Evolutionary conservation across 2,329 filamentous ascomycete species (phyloP), one percentile per base, ranked within the genome.

Genomic region (Gyromitra esculenta): DNA sequence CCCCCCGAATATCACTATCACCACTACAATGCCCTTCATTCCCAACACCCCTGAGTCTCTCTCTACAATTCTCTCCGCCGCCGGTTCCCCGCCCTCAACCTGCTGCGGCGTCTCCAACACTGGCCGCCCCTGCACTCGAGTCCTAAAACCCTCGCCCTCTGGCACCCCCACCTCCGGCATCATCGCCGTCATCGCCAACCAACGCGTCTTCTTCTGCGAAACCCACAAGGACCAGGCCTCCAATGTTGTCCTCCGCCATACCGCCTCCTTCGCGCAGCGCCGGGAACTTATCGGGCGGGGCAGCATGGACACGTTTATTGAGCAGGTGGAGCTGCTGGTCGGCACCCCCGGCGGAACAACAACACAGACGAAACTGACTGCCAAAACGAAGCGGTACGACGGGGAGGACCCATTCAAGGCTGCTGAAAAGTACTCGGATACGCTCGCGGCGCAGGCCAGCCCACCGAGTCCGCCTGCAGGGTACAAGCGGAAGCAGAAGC

Each of bases 151-250:
- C 21, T 84, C 88, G 8, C 85, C 83, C 82, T 77, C 84, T 62
- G 79, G 82, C 63, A 79, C 82, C 78, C 80, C 83, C 73, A 76
- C 80, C 75, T 66, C 82, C 82, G 81, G 76, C 79, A 75, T 80
- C 77, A 77, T 81, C 78, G 75, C 81, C 79, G 67, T 79, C 78
- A 37, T 83, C 81, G 21, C 80, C 81, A 37, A 77, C 66, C 66
- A 79, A 80, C 21, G 81, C 74, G 79, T 81, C 79, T 64, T 73
- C 75, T 71, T 72, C 70, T 80, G 77, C 63, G 64, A 77, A 91
- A 94, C 97, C 83, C 96, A 99, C 85, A 94, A 92, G 82, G 93
- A 96, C 73, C 96, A 99, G 83, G 93, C 93, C 72, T 82, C 82
- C 18, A 87, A 84, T 77, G 85, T 85, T 1, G 85, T 85, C 3